Percentiles rank a stretch among this genome's conserved stretches.
Conservation (phyloP, 495 filamentous ascomycete genomes). For the Aspergillus olivimuriae region DNA sequence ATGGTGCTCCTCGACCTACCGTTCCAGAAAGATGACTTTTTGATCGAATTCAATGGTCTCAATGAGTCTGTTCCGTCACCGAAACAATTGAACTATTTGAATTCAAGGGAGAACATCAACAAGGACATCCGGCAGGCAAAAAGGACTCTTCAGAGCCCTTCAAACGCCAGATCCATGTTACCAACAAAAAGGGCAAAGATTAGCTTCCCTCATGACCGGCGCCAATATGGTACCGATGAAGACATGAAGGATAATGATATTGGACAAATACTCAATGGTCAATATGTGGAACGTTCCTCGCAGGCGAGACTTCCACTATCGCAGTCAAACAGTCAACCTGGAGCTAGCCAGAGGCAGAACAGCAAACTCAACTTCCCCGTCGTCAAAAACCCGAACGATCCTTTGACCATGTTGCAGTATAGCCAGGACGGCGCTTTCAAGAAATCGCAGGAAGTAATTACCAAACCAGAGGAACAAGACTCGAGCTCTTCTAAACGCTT, state of each 20-base stretch:
- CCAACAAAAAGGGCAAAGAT: too few species aligned
- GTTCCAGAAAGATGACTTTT: neutral
- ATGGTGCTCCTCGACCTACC: neutral
- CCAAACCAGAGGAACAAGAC: too few species aligned
- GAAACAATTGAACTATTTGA: neutral
- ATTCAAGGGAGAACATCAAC: neutral
- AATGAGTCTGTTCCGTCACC: too few species aligned
- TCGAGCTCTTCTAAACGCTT: too few species aligned
- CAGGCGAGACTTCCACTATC: conserved; percentile 8
- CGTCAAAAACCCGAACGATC: conserved; percentile 71
- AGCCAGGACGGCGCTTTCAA: conserved; percentile 54
- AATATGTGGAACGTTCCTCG: neutral
- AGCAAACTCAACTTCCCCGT: conserved; percentile 58
- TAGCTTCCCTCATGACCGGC: too few species aligned
- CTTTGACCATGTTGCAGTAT: conserved; percentile 55
- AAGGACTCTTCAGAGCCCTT: conserved; percentile 10
- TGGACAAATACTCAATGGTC: neutral
- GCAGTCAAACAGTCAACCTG: conserved; percentile 15
- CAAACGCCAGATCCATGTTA: conserved; percentile 2
- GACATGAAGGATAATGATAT: neutral
- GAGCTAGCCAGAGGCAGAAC: conserved; percentile 16
- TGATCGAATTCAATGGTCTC: too few species aligned
- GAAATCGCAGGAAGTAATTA: conserved; percentile 29
- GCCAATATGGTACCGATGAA: too few species aligned
- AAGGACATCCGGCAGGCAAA: conserved; percentile 1